phyloP scores from a whole-genome alignment of 2,329 filamentous ascomycete species.

The Talaromyces marneffei region DNA sequence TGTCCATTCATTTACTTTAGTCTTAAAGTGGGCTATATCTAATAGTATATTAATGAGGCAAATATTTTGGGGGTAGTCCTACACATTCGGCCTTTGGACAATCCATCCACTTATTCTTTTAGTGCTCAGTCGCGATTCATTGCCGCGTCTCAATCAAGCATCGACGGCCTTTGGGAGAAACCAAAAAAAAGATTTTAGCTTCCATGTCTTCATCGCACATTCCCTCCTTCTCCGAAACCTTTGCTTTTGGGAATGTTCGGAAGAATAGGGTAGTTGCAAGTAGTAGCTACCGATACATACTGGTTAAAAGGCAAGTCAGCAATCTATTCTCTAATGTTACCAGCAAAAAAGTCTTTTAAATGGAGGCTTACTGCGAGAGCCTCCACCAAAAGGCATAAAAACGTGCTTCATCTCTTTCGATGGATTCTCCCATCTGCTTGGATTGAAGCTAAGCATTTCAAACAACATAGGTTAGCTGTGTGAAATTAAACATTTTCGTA shows the following conservation, averaged over 20 bases:
- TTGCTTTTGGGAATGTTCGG: conserved; percentile 17
- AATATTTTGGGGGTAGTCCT: neutral
- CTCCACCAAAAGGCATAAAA: conserved; percentile 63
- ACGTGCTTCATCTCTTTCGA: conserved; percentile 42
- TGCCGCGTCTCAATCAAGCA: conserved; percentile 28
- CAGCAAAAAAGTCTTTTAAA: neutral
- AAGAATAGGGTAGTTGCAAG: conserved; percentile 49
- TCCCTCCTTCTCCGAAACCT: conserved; percentile 10
- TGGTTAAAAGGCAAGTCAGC: neutral
- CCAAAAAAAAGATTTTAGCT: conserved; percentile 40
- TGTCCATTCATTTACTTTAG: neutral
- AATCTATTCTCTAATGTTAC: neutral
- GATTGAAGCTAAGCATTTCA: conserved; percentile 37
- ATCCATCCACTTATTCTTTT: neutral
- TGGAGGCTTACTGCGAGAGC: conserved; percentile 44
- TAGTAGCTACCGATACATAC: conserved; percentile 57
- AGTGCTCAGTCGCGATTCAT: neutral
- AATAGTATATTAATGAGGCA: neutral
- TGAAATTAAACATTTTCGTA: conserved; percentile 24
- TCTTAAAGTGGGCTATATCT: neutral
- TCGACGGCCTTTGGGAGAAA: conserved; percentile 35
- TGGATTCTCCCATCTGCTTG: conserved; percentile 44
- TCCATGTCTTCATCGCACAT: conserved; percentile 34
- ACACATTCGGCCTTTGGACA: neutral
- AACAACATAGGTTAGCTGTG: conserved; percentile 8